Base-by-base conservation (phyloP, 495 filamentous ascomycete genomes). In the Podospora anserina region DNA sequence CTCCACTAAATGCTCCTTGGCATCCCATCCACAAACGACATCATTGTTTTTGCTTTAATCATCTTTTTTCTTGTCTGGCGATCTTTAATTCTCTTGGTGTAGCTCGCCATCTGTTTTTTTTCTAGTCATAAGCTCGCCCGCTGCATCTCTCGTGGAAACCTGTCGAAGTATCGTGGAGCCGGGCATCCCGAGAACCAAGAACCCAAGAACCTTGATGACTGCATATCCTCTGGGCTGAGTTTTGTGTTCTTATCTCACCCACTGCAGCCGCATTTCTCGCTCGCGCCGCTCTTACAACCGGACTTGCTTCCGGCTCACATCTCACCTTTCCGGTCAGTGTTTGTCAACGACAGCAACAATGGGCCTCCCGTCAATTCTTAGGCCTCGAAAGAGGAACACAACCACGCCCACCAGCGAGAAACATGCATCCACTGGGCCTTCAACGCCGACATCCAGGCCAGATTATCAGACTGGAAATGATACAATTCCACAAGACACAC, bases 331-430 rank as follows among this genome's bases (percentile, higher is more conserved):
- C 27, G 26, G 59, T 30, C 59, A 28, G 23, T 28, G 26, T 9
- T 30, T 4, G 6, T 27, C 34, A 34, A 34, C 27, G 1, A 26
- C 39, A 18, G 65, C 28, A 65, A 54, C n/a, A n/a, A 74, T 74
- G 69, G 67, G 28, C 4, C 11, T 74, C 1, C 71, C 71, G 15
- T 71, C 71, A 18, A 68, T 74, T 53, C 55, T 74, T 15, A 61
- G 67, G 16, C 30, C 69, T 34, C 69, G 71, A 9, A 69, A 28
- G 60, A 59, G 69, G 49, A 71, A 65, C 2, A 16, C 15, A 6
- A 23, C 3, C 32, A 19, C 61, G 49, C 30, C 59, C 26, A 13
- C 44, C 49, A 26, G 27, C 34, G 16, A 56, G 66, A 6, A 63
- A 54, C 16, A 39, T 49, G 28, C 27, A 3, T 39, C 61, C 30